Conservation (phyloP, 2,329 filamentous ascomycete species). For the Hortaea sp. region DNA sequence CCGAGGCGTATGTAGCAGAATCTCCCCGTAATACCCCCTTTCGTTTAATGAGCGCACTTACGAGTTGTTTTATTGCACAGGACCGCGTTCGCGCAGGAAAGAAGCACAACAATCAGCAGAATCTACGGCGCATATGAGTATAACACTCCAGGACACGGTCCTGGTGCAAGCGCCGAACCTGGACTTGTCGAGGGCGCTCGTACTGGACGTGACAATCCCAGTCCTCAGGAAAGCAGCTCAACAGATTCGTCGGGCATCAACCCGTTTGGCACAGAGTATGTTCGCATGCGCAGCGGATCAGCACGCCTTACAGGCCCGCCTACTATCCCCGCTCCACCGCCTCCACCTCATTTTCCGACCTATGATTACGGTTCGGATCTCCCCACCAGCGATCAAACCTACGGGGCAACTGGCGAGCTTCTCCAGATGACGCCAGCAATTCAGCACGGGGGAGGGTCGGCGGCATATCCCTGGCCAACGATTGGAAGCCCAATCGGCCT, state of each 20-base stretch:
- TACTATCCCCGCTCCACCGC: slow-evolving; percentile 8
- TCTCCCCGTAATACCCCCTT: slow-evolving; percentile 9
- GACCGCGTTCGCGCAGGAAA: slow-evolving; percentile 8
- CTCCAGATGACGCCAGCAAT: slow-evolving; percentile 13
- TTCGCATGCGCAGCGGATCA: not conserved
- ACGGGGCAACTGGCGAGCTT: slow-evolving; percentile 21
- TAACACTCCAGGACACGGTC: not conserved
- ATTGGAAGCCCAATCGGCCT: not conserved
- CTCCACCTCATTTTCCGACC: slow-evolving; percentile 5
- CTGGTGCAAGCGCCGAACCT: no score
- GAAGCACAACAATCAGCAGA: slow-evolving; percentile 15
- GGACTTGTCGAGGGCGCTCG: no score
- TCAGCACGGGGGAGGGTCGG: not conserved
- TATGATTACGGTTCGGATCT: slow-evolving; percentile 12
- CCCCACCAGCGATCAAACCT: slow-evolving; percentile 21
- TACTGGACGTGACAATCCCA: no score
- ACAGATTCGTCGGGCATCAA: no score
- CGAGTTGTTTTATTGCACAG: slow-evolving; percentile 22
- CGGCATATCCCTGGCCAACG: not conserved
- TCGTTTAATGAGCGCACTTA: slow-evolving; percentile 25
- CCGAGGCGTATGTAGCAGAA: slow-evolving; percentile 22
- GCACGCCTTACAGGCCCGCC: not conserved
- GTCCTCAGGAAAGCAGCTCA: no score
- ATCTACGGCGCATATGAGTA: slow-evolving; percentile 20
- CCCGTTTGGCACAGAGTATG: no score